A percentile compares a stretch with the other conserved stretches of the same genome.
Conservation (phyloP, 2,329 filamentous ascomycete genomes). For the Sporothrix sp. region DNA sequence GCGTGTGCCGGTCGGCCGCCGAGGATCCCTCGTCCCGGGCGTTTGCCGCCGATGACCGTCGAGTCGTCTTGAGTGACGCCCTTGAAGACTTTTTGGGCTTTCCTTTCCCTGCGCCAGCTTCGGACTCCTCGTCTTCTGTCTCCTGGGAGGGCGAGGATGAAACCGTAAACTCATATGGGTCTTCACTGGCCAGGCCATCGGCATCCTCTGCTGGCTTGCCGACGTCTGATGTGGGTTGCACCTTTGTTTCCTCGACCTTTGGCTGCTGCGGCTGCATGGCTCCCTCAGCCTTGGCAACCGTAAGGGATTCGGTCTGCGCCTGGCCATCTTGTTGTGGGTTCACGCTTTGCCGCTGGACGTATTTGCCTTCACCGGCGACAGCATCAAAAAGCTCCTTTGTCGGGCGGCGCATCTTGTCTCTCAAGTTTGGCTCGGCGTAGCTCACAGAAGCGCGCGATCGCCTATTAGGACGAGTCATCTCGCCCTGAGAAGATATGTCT, state of each 20-base stretch:
- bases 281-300: not conserved
- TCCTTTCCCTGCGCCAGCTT: not conserved
- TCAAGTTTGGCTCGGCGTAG: slow-evolving; percentile 72
- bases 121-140: slow-evolving; percentile 4
- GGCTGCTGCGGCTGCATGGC: not conserved
- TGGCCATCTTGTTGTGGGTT: slow-evolving; percentile 1
- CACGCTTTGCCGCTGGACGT: slow-evolving; percentile 25
- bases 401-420: slow-evolving; percentile 75
- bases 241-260: not conserved
- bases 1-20: slow-evolving; percentile 16
- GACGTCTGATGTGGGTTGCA: not conserved
- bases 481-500: slow-evolving; percentile 45
- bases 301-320: not conserved
- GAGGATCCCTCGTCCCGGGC: not conserved
- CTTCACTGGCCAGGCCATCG: slow-evolving; percentile 18
- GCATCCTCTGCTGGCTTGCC: not conserved
- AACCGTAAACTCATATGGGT: slow-evolving; percentile 47
- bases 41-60: slow-evolving; percentile 8
- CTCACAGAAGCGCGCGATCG: slow-evolving; percentile 60
- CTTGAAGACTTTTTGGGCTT: not conserved
- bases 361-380: slow-evolving; percentile 54
- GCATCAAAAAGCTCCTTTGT: slow-evolving; percentile 68
- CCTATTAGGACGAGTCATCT: slow-evolving; percentile 55
- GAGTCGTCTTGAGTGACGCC: slow-evolving; percentile 3
- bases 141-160: slow-evolving; percentile 31